Evolutionary conservation across 176 grass and related monocot species (phyloP), one percentile per base, ranked within the genome.

Genomic region (Pharus latifolius): DNA sequence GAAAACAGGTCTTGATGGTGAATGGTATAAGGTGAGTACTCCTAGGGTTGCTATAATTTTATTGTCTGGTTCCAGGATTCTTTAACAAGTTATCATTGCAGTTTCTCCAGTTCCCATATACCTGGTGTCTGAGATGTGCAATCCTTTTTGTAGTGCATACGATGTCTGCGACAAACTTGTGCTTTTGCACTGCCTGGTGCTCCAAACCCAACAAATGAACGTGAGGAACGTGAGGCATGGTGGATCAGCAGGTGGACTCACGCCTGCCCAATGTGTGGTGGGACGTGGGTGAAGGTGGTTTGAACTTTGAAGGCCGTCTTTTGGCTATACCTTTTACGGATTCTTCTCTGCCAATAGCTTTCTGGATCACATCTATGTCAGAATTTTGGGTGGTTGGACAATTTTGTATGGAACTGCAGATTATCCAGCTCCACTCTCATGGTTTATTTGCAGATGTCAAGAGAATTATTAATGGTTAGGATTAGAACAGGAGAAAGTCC

Each of bases 251-350:
- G 95, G 24, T 99, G 95, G 95, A 80, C 70, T 51, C 76, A 86
- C 50, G 90, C 84, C 16, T 99, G 95, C 59, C 95, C 95, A 25
- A 99, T 99, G 90, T 99, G 95, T 51, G 95, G 95, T 31, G 95
- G 95, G 10, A 84, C 95, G 17, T 99, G 95, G 95, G 87, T 94
- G 76, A 88, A 81, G 82, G 95, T 99, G 41, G 95, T 94, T 55
- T 99, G 67, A 83, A 61, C 90, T 94, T 55, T 99, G 67, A 83
- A 61, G 43, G 61, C 29, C 24, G 41, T 45, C 37, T 62, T n/a
- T 48, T 46, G 31, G 14, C 51, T 23, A 74, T 57, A 15, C 16
- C 66, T 72, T 59, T 14, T 11, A 8, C 48, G 13, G 19, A 67
- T 49, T 74, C 38, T 33, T 66, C 37, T 32, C 52, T 34, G 29